Percentiles rank a stretch among this genome's conserved stretches.
Conservation (phyloP, 148 eudicot species). For the Fagopyrum tataricum region DNA sequence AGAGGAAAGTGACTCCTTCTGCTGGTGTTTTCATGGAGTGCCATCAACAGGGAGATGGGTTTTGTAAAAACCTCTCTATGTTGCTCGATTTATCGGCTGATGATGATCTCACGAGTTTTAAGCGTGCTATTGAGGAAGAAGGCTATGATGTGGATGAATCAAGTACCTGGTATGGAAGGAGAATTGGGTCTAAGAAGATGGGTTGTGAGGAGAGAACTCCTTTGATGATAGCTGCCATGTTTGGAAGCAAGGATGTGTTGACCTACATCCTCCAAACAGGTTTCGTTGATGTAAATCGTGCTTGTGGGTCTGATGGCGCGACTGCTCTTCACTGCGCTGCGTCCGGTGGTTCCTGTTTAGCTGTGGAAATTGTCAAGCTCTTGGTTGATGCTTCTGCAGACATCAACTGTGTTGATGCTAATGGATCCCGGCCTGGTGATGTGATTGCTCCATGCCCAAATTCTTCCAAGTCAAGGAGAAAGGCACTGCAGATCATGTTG, state of each 20-base stretch:
- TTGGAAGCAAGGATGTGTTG: slow-evolving; percentile 53
- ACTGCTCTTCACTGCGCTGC: slow-evolving; percentile 90
- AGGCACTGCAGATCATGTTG: slow-evolving; percentile 34
- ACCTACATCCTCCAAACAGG: slow-evolving; percentile 37
- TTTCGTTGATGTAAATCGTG: slow-evolving; percentile 44
- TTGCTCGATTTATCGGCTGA: slow-evolving; percentile 73
- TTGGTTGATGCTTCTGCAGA: slow-evolving; percentile 53
- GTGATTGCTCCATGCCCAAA: slow-evolving; percentile 42
- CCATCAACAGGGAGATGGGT: neutral
- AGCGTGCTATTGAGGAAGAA: slow-evolving; percentile 39
- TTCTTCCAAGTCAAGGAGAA: slow-evolving; percentile 23
- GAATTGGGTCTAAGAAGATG: slow-evolving; percentile 68
- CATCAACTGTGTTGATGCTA: slow-evolving; percentile 33
- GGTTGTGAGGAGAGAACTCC: slow-evolving; percentile 69
- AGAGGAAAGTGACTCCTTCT: slow-evolving; percentile 1
- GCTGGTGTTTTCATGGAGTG: slow-evolving; percentile 8
- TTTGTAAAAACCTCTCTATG: slow-evolving; percentile 18
- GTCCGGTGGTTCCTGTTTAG: slow-evolving; percentile 47
- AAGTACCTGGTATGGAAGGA: slow-evolving; percentile 67
- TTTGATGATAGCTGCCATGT: slow-evolving; percentile 67
- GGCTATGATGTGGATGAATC: slow-evolving; percentile 32
- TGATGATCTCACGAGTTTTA: slow-evolving; percentile 48
- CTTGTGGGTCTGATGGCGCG: slow-evolving; percentile 58
- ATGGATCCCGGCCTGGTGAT: slow-evolving; percentile 56
- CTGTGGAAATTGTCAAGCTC: slow-evolving; percentile 30